Percentiles rank a stretch among this genome's conserved stretches.
Conservation (phyloP, 2,329 filamentous ascomycete species). For the Zymoseptoria passerinii region DNA sequence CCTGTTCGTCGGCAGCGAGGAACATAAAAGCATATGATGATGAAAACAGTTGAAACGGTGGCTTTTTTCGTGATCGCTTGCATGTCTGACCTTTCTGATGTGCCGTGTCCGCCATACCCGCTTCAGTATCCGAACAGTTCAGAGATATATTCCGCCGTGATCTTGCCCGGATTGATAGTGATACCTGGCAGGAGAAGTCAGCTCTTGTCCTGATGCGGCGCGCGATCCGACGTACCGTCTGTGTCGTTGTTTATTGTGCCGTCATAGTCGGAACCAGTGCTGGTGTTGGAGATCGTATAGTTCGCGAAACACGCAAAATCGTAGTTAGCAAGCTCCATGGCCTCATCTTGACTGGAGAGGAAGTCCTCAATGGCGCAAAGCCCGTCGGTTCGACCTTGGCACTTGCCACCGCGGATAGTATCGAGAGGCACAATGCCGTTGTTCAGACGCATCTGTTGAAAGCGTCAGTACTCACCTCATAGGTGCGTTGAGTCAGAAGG, state of each 20-base stretch:
- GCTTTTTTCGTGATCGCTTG: background rate
- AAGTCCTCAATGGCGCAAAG: slow-evolving; percentile 37
- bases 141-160: slow-evolving; percentile 16
- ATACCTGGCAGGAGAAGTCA: slow-evolving; percentile 7
- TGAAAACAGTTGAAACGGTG: background rate
- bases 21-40: background rate
- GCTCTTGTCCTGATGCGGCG: background rate
- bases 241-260: slow-evolving; percentile 22
- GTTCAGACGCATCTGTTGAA: slow-evolving; percentile 37
- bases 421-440: slow-evolving; percentile 42
- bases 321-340: slow-evolving; percentile 33
- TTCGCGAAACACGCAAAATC: slow-evolving; percentile 43
- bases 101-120: too few species aligned
- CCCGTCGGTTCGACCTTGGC: slow-evolving; percentile 38
- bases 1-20: background rate
- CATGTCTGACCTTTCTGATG: background rate
- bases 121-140: background rate
- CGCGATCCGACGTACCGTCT: background rate
- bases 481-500: background rate
- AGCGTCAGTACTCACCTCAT: background rate
- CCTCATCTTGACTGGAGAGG: background rate
- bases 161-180: slow-evolving; percentile 13
- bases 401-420: slow-evolving; percentile 41
- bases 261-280: slow-evolving; percentile 37
- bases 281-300: slow-evolving; percentile 35